Evolutionary conservation across 352 stramenopile genomes (phyloP), one percentile per base, ranked within the genome.

Genomic region (Lagenidium giganteum): DNA sequence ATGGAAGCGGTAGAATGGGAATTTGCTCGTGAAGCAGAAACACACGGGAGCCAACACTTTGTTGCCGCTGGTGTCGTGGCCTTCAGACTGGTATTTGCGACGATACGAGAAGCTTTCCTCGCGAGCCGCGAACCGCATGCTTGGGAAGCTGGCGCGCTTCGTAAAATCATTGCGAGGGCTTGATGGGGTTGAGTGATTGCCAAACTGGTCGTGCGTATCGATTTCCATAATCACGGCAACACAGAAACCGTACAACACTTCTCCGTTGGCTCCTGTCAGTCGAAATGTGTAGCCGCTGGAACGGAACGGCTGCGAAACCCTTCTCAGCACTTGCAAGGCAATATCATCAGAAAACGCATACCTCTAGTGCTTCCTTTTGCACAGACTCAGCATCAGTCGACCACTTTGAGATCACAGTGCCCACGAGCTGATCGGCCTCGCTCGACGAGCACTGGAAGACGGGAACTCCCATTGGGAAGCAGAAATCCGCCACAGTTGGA

Each of bases 21-120:
- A 87, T 20, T 87, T 87, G 63, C 71, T 82, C 14, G 72, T 87
- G 40, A 87, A 71, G 42, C 71, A 87, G 39, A 73, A 87, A 46
- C 71, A 84, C 8, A 74, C 61, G 5, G 74, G 70, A 16, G 71
- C 71, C 26, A 87, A n/a, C 47, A 48, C 45, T 63, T 52, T 22
- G 38, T 33, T 24, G 38, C 18, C 14, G 35, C 9, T 42, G 22
- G n/a, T 24, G 17, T 8, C 27, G 16, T 18, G 12, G 23, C 22
- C 8, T 12, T 42, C 27, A 6, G 20, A 3, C 7, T 37, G 12
- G 29, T 22, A 17, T 29, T 18, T 11, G 40, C 32, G 11, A n/a
- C 28, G 12, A 0, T 25, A 11, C 8, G 22, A 21, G 7, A 16
- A 21, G 31, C 4, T n/a, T n/a, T n/a, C n/a, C n/a, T n/a, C n/a